A percentile compares a stretch with the other conserved stretches of the same genome.
These are phyloP conservation scores for Phytophthora ohioensis DNA, from an alignment of 352 stramenopile genomes.

Conservation along the genomic window DNA sequence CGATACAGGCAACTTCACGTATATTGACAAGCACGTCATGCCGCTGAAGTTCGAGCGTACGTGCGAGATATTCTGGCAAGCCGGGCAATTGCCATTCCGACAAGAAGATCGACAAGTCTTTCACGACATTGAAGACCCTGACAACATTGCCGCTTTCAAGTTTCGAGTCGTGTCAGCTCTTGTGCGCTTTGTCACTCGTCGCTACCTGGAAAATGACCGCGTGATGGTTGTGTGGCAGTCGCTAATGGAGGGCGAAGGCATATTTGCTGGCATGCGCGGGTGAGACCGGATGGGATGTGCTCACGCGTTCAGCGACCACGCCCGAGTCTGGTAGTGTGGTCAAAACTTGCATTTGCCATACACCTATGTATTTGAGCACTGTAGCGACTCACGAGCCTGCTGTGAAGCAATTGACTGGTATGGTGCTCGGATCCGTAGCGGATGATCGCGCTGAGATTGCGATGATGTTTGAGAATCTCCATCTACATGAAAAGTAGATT, in stretches of 20 bases:
- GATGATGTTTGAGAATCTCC: neutral
- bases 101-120: no score
- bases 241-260: conserved; percentile 40
- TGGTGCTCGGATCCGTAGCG: no score
- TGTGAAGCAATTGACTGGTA: neutral
- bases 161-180: neutral
- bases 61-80: no score
- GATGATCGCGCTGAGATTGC: neutral
- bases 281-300: conserved; percentile 24
- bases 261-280: conserved; percentile 7
- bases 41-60: no score
- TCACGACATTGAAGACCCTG: no score
- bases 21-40: no score
- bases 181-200: conserved; percentile 33
- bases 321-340: neutral
- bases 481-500: conserved; percentile 1
- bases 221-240: conserved; percentile 57
- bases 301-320: neutral
- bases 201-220: conserved; percentile 45
- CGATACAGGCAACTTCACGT: no score
- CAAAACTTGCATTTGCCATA: neutral
- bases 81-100: no score
- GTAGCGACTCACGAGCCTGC: no score
- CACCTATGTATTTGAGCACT: no score
- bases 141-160: neutral